phyloP scores from a whole-genome alignment of 371 early-diverging fungal genomes.

The Mucor ambiguus region DNA sequence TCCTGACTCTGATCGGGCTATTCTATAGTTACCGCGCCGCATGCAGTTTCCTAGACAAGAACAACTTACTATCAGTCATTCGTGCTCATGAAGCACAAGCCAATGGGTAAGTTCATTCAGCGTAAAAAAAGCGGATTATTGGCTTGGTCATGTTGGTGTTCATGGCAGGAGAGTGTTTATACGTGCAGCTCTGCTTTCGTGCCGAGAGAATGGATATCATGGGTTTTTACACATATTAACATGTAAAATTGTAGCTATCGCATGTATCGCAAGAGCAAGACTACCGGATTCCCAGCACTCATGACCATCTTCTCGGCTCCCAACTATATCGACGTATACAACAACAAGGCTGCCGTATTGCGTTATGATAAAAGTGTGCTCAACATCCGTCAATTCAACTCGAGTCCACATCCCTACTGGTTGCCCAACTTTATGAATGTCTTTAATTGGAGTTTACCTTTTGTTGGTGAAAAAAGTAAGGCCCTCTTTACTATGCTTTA shows the following conservation, averaged over 20 bases:
- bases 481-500: neutral
- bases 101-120: constrained; percentile 64
- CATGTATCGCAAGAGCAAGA: constrained; percentile 93
- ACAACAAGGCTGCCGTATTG: constrained; percentile 97
- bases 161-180: neutral
- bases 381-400: constrained; percentile 91
- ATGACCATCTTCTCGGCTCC: constrained; percentile 99
- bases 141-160: neutral
- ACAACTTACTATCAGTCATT: constrained; percentile 91
- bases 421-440: constrained; percentile 98
- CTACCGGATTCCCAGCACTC: constrained; percentile 93
- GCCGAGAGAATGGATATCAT: neutral
- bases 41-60: constrained; percentile 90
- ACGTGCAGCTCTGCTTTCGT: neutral
- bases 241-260: constrained; percentile 51
- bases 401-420: constrained; percentile 96
- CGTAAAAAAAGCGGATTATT: neutral
- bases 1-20: neutral
- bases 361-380: constrained; percentile 96
- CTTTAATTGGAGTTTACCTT: constrained; percentile 98
- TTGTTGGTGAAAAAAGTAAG: constrained; percentile 97
- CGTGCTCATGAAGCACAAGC: constrained; percentile 99
- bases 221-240: neutral
- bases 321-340: constrained; percentile 97
- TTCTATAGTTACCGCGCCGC: constrained; percentile 79